phyloP scores from a whole-genome alignment of 345 rosid species.

The Pistacia integerrima region DNA sequence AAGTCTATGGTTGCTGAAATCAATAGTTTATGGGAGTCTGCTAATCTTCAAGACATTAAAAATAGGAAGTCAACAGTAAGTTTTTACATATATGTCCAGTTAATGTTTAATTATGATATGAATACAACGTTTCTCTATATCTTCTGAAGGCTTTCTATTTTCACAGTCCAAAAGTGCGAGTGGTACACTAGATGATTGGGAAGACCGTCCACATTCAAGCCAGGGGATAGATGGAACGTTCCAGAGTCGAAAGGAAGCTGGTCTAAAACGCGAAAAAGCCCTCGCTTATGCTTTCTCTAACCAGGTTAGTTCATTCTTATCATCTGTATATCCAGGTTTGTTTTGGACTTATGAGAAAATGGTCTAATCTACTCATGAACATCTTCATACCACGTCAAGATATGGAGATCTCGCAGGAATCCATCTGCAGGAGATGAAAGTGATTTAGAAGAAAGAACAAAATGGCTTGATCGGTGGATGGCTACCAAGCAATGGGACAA shows the following conservation, averaged over 20 bases:
- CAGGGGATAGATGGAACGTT: conserved; percentile 51
- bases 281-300: conserved; percentile 69
- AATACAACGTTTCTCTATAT: background rate
- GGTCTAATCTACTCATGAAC: background rate
- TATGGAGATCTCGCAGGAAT: conserved; percentile 57
- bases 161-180: conserved; percentile 74
- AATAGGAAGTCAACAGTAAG: conserved; percentile 53
- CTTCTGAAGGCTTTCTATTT: background rate
- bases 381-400: conserved; percentile 30
- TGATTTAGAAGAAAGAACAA: conserved; percentile 54
- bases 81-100: background rate
- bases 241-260: conserved; percentile 53
- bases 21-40: conserved; percentile 53
- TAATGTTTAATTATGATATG: no score
- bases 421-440: conserved; percentile 59
- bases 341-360: background rate
- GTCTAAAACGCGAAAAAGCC: conserved; percentile 59
- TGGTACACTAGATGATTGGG: conserved; percentile 60
- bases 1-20: conserved; percentile 55
- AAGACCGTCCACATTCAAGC: conserved; percentile 37
- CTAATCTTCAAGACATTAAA: conserved; percentile 65
- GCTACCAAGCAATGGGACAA: conserved; percentile 72
- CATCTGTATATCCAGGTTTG: background rate
- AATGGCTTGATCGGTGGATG: conserved; percentile 90
- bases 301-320: conserved; percentile 47